phyloP scores from a whole-genome alignment of 2,329 filamentous ascomycete genomes.

The Pseudocercospora fijiensis region DNA sequence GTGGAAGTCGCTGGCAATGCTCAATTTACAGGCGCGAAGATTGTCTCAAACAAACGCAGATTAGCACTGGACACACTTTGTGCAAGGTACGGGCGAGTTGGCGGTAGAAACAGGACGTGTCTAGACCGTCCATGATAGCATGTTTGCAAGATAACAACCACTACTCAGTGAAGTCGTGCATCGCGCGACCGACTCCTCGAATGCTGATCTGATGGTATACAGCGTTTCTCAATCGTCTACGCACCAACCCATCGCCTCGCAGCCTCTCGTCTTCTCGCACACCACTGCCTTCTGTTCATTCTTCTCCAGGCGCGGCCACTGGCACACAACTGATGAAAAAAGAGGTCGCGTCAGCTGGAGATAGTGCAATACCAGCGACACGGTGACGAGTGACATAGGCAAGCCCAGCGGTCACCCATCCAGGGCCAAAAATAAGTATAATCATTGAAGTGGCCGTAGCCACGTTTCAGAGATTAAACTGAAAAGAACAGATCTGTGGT shows the following conservation, averaged over 20 bases:
- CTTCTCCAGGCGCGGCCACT: conserved; percentile 1
- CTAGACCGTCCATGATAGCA: not conserved
- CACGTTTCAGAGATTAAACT: conserved; percentile 14
- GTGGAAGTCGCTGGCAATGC: not conserved
- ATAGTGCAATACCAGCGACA: conserved; percentile 17
- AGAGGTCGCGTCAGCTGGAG: conserved; percentile 13
- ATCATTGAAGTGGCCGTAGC: conserved; percentile 12
- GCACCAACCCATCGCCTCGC: not conserved
- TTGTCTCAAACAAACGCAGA: not conserved
- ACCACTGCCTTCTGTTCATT: not conserved
- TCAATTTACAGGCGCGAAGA: not conserved
- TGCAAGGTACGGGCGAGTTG: not conserved
- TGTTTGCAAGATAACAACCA: not conserved
- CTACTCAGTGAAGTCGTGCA: too few species aligned
- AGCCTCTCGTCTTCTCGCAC: not conserved
- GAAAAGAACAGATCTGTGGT: not conserved
- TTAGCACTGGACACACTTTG: not conserved
- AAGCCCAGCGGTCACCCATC: conserved; percentile 15
- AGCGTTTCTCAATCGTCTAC: not conserved
- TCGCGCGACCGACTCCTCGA: too few species aligned
- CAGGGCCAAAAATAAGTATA: conserved; percentile 18
- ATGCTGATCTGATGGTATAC: not conserved
- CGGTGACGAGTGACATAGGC: conserved; percentile 14
- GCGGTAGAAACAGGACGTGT: not conserved
- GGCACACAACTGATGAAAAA: conserved; percentile 15